Conservation (phyloP, 2,329 filamentous ascomycete genomes). For the Bipolaris zeicola region DNA sequence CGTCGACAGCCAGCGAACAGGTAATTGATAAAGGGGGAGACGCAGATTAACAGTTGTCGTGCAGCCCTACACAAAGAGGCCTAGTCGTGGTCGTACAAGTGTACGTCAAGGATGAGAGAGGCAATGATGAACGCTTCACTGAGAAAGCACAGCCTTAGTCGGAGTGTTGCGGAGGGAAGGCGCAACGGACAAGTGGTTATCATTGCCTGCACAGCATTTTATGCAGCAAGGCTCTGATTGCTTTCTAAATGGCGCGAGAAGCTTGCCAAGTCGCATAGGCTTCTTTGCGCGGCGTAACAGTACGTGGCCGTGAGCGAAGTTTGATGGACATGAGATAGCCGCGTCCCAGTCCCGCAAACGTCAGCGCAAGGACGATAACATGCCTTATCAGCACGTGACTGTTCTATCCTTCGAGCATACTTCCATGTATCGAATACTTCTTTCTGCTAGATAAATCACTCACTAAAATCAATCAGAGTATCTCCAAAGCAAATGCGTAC, state of each 20-base stretch:
- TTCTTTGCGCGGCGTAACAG: not conserved
- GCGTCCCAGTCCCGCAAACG: slow-evolving; percentile 10
- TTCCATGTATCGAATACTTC: not conserved
- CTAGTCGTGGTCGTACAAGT: slow-evolving; percentile 8
- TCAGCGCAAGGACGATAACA: slow-evolving; percentile 13
- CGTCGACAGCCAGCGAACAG: slow-evolving; percentile 6
- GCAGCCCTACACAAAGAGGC: slow-evolving; percentile 9
- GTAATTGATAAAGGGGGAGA: slow-evolving; percentile 12
- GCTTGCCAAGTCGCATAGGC: not conserved
- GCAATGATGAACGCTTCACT: slow-evolving; percentile 2
- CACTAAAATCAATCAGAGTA: not conserved
- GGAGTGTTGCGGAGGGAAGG: slow-evolving; percentile 22
- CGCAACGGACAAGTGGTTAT: slow-evolving; percentile 12
- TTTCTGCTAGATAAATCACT: not conserved
- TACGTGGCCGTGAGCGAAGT: slow-evolving; percentile 6
- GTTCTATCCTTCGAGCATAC: not conserved
- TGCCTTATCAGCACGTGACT: slow-evolving; percentile 23
- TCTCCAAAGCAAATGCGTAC: slow-evolving; percentile 19
- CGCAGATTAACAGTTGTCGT: slow-evolving; percentile 12
- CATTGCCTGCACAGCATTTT: slow-evolving; percentile 10
- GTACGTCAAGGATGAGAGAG: slow-evolving; percentile 8
- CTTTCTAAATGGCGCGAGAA: not conserved
- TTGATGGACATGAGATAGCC: slow-evolving; percentile 10
- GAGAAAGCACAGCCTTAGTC: slow-evolving; percentile 4
- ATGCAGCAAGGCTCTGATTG: not conserved